Evolutionary conservation across 768 basidiomycete genomes (phyloP), one percentile per base, ranked within the genome.

Genomic region (Leccinum arenicola): DNA sequence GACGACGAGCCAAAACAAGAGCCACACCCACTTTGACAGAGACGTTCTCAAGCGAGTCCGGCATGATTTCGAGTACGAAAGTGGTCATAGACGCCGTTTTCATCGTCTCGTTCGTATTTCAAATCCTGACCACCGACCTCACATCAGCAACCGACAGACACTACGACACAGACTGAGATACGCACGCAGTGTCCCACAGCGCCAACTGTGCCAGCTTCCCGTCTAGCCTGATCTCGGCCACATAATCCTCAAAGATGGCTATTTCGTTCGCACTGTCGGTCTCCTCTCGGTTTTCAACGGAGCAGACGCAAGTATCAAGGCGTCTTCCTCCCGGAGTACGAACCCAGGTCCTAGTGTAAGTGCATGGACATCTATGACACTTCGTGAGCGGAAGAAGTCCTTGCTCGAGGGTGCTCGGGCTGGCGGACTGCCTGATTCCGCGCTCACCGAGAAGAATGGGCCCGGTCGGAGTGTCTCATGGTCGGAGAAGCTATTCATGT

Each of bases 121-220:
- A 6, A 12, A 47, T 99, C 96, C 78, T 98, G 96, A 50, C 96
- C 95, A 69, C 95, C 97, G 70, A 57, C 2, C 50, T 27, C 43
- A 9, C 36, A 19, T 59, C 58, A 63, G 38, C 9, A 25, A 9
- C 6, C 21, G 12, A 12, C 43, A 27, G 27, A 2, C 48, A 25
- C 15, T 14, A 23, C 10, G 33, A 3, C 27, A 1, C 23, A 35
- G 56, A 40, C 55, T 52, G 54, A 49, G 36, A 27, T 27, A 47
- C 93, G 75, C 73, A 97, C 95, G 97, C 97, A 56, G 97, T 98
- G 82, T 99, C 97, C 97, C 97, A 98, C 48, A 98, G 77, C 45
- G 97, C 96, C 59, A 98, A 77, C 74, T 98, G 95, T 17, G 98
- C 93, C 45, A 95, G 93, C 75, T 98, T 98, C 64, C 95, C 95